These are phyloP conservation scores for Phycomyces nitens DNA, from an alignment of 192 early-diverging fungal genomes.

Conservation along the genomic window DNA sequence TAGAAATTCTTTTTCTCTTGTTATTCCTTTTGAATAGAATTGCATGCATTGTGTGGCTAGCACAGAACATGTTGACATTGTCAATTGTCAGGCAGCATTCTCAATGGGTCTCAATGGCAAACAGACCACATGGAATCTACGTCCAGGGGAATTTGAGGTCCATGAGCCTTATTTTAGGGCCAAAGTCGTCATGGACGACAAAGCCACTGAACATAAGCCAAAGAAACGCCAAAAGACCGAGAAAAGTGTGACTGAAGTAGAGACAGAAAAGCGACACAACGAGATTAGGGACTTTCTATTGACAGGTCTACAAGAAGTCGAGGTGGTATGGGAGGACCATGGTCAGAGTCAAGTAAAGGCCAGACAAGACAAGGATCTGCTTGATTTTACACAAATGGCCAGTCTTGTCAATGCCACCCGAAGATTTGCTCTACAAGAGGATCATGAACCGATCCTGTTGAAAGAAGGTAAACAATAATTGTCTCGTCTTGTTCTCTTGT, in stretches of 20 bases:
- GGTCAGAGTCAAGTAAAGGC: too few relatives aligned
- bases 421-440: background rate
- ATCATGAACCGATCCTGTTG: background rate
- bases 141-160: slow-evolving; percentile 22
- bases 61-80: too few relatives aligned
- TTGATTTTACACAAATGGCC: background rate
- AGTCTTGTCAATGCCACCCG: slow-evolving; percentile 2
- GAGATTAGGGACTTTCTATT: background rate
- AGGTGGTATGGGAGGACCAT: too few relatives aligned
- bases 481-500: too few relatives aligned
- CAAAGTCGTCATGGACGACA: background rate
- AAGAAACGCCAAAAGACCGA: slow-evolving; percentile 11
- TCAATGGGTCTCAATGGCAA: background rate
- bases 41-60: too few relatives aligned
- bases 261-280: slow-evolving; percentile 14
- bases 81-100: too few relatives aligned
- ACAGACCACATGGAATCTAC: slow-evolving; percentile 1
- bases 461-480: too few relatives aligned
- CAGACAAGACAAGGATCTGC: too few relatives aligned
- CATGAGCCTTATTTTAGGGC: slow-evolving; percentile 22
- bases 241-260: slow-evolving; percentile 6
- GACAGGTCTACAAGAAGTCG: too few relatives aligned
- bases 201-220: slow-evolving; percentile 10
- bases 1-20: background rate
- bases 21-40: background rate